A percentile compares a stretch with the other conserved stretches of the same genome.
These are phyloP conservation scores for Quercus phellos DNA, from an alignment of 331 rosid species.

Conservation along the genomic window DNA sequence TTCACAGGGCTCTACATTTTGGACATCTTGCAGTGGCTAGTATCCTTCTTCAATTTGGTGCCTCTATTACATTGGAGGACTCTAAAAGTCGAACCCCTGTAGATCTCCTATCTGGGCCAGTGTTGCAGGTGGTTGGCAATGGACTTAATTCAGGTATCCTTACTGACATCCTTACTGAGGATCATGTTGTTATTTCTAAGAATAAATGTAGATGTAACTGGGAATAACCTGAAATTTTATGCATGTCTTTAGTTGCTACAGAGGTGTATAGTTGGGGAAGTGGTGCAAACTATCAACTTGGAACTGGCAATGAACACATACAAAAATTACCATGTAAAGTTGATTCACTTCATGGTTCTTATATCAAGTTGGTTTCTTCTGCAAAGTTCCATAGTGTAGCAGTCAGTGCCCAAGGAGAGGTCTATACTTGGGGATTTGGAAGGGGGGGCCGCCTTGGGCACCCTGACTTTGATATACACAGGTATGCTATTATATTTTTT, in stretches of 20 bases:
- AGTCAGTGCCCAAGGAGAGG: conserved; percentile 73
- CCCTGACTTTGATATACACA: conserved; percentile 96
- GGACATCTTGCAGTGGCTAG: conserved; percentile 92
- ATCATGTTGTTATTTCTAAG: conserved; percentile 19
- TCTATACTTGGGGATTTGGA: conserved; percentile 98
- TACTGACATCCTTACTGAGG: conserved; percentile 16
- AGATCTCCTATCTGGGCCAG: conserved; percentile 88
- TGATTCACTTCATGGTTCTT: conserved; percentile 74
- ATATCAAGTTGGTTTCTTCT: conserved; percentile 71
- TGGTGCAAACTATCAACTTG: conserved; percentile 95
- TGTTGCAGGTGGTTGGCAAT: conserved; percentile 52
- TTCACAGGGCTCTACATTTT: conserved; percentile 93
- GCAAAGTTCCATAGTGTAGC: conserved; percentile 95
- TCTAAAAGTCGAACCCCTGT: conserved; percentile 73
- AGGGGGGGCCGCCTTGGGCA: conserved; percentile 98
- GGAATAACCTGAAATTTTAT: conserved; percentile 29
- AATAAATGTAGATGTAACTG: conserved; percentile 1
- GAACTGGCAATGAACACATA: conserved; percentile 90
- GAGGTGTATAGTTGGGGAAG: conserved; percentile 98
- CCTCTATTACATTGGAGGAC: conserved; percentile 75
- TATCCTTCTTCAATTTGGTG: conserved; percentile 78
- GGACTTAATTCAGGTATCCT: conserved; percentile 55
- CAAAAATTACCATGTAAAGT: conserved; percentile 93
- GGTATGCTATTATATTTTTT: conserved; percentile 39
- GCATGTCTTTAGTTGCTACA: conserved; percentile 55